These are phyloP conservation scores for Tetraselmis chui DNA, from an alignment of 139 green algal genomes.

Conservation along the genomic window DNA sequence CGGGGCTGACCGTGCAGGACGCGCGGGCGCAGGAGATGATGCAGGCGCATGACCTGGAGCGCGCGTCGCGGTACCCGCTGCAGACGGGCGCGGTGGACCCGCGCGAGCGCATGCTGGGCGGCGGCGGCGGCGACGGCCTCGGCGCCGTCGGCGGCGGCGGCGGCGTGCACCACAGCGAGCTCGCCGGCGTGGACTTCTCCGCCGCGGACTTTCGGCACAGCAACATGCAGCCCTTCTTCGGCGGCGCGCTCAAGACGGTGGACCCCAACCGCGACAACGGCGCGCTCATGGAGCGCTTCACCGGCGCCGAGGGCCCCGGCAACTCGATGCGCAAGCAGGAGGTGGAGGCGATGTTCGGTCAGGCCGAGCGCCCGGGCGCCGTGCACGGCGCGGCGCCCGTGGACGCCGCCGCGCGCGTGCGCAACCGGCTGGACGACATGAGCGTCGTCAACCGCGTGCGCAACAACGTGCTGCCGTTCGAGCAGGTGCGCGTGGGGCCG, in stretches of 20 bases:
- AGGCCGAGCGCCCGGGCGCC: neutral
- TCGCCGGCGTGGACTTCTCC: neutral
- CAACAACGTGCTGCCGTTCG: neutral
- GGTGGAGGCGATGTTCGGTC: neutral
- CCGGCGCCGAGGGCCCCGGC: no score
- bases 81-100: neutral
- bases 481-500: neutral
- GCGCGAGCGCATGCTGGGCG: no score
- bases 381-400: no score
- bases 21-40: neutral
- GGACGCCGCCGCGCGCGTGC: neutral
- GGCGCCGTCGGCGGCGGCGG: neutral
- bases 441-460: neutral
- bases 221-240: neutral
- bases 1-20: neutral
- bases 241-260: neutral
- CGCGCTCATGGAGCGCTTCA: neutral
- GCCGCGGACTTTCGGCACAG: neutral
- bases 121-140: neutral
- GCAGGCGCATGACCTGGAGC: neutral
- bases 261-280: neutral
- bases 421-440: neutral
- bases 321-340: neutral
- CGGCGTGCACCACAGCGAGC: neutral
- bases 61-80: neutral